Percentiles rank a stretch among this genome's conserved stretches.
Conservation (phyloP, 768 basidiomycete genomes). For the Boletales sp. region DNA sequence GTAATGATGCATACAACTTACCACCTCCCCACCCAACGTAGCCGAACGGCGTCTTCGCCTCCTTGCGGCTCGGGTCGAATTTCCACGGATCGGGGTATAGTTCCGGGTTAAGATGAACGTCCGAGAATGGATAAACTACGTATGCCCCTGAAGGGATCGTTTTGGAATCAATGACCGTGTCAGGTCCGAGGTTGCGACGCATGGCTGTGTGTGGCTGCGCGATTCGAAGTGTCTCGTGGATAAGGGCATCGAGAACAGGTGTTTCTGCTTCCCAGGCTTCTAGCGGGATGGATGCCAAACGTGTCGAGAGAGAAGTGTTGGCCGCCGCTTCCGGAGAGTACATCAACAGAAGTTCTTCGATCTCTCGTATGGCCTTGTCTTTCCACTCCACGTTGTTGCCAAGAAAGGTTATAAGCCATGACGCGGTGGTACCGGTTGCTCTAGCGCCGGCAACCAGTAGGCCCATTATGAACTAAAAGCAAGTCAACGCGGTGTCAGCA, state of each 20-base stretch:
- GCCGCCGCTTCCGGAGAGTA: constrained; percentile 30
- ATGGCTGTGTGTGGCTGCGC: constrained; percentile 80
- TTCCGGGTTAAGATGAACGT: constrained; percentile 69
- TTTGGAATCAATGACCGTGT: constrained; percentile 65
- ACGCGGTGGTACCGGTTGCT: constrained; percentile 77
- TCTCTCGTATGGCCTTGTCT: constrained; percentile 55
- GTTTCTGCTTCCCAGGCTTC: constrained; percentile 68
- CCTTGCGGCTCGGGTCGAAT: constrained; percentile 61
- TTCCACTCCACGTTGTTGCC: constrained; percentile 67
- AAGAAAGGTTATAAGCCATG: constrained; percentile 73
- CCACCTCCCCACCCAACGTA: constrained; percentile 83
- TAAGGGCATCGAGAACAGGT: constrained; percentile 68
- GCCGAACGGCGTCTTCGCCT: constrained; percentile 48
- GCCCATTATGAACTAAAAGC: constrained; percentile 73
- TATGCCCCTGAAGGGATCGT: constrained; percentile 70
- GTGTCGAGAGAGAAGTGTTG: constrained; percentile 36
- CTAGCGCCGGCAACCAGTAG: constrained; percentile 77
- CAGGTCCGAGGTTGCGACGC: constrained; percentile 75
- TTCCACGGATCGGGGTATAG: constrained; percentile 76
- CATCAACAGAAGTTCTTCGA: constrained; percentile 50
- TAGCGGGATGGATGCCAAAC: constrained; percentile 59
- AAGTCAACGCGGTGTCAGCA: constrained; percentile 20
- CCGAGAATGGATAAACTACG: constrained; percentile 76
- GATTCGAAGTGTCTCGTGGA: constrained; percentile 73
- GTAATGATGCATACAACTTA: constrained; percentile 39